These are phyloP conservation scores for Spraguea lophii DNA, from an alignment of 371 early-diverging fungal species.

Conservation along the genomic window DNA sequence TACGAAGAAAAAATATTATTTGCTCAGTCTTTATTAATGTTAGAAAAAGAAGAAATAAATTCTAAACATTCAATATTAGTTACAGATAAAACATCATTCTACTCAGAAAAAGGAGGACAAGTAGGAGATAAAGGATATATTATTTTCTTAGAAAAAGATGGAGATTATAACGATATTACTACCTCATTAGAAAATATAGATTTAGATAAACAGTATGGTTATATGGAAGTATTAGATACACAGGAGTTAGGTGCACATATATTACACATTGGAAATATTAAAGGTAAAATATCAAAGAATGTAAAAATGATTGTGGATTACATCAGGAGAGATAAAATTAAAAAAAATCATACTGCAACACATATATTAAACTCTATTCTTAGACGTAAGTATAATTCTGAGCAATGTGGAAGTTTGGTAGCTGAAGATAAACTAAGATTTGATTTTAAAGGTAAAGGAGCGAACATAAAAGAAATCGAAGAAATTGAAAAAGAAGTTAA, in stretches of 20 bases:
- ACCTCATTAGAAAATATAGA: not conserved
- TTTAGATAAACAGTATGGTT: conserved; percentile 4
- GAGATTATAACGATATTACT: conserved; percentile 51
- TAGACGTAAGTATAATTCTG: conserved; percentile 50
- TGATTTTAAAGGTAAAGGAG: conserved; percentile 63
- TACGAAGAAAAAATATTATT: conserved; percentile 46
- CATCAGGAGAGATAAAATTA: conserved; percentile 59
- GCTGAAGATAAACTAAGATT: conserved; percentile 83
- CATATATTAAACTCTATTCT: conserved; percentile 89
- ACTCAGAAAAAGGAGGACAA: conserved; percentile 94
- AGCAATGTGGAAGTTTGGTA: conserved; percentile 87
- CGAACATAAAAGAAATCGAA: conserved; percentile 58
- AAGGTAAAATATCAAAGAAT: conserved; percentile 53
- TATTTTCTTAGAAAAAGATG: conserved; percentile 55
- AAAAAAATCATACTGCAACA: conserved; percentile 86
- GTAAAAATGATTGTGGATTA: conserved; percentile 61
- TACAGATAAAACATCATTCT: conserved; percentile 86
- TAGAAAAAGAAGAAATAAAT: conserved; percentile 51
- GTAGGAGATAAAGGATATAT: conserved; percentile 81
- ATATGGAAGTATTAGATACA: conserved; percentile 59
- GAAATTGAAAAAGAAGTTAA: conserved; percentile 61
- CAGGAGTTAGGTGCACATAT: conserved; percentile 83
- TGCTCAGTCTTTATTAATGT: not conserved
- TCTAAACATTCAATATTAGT: conserved; percentile 57
- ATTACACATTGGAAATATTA: conserved; percentile 74